Evolutionary conservation across 1,284 basidiomycete genomes (phyloP).

Genomic region (Sphaerobolus stellatus): DNA sequence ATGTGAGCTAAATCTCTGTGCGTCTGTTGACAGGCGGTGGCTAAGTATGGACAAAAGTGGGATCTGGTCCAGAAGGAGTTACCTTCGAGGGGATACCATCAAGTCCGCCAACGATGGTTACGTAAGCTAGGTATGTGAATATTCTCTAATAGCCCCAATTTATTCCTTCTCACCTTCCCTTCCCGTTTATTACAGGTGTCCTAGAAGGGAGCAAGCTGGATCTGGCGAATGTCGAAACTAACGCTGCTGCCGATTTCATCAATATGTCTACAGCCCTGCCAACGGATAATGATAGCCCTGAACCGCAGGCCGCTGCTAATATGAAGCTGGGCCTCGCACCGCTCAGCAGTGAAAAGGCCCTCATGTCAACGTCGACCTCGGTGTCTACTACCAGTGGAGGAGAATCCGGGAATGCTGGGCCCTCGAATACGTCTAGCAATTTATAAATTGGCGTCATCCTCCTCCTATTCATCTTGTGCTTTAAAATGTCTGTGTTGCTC

Average conservation of each 20-base stretch:
- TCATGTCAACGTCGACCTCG: constrained; percentile 9
- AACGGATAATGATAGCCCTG: neutral
- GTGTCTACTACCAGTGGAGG: too few species aligned
- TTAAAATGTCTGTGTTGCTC: too few species aligned
- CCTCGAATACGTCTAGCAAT: too few species aligned
- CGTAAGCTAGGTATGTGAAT: constrained; percentile 33
- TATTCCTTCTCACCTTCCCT: neutral
- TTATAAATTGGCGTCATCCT: too few species aligned
- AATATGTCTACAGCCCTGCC: constrained; percentile 20
- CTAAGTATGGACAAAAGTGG: constrained; percentile 42
- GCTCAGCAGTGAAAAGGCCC: constrained; percentile 31
- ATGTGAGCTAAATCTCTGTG: neutral
- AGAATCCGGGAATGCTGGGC: too few species aligned
- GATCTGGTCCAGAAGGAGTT: constrained; percentile 40
- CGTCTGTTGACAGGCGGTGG: constrained; percentile 30
- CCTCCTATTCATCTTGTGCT: too few species aligned
- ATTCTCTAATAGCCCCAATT: neutral
- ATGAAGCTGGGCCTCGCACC: constrained; percentile 35
- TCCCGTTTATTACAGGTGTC: constrained; percentile 24
- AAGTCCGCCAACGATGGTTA: constrained; percentile 41
- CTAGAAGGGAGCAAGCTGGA: constrained; percentile 38
- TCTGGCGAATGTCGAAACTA: constrained; percentile 33
- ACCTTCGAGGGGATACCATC: constrained; percentile 38
- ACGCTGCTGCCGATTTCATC: constrained; percentile 11
- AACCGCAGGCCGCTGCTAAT: constrained; percentile 27